Evolutionary conservation across 1,139 yeast genomes (phyloP).

Genomic region (Sugiyamaella xylanicola): DNA sequence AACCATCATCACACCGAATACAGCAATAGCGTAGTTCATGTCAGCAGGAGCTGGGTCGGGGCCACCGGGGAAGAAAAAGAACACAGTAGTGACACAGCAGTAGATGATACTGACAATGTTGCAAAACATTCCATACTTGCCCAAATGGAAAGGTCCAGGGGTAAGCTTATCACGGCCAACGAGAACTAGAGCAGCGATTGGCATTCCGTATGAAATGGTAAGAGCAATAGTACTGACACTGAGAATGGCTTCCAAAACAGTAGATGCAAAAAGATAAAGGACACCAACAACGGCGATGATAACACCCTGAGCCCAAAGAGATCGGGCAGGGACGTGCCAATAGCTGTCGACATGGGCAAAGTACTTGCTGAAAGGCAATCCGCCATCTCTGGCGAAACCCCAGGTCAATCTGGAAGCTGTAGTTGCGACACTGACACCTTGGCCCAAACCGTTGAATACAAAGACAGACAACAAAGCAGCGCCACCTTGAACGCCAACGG

Average conservation of each 20-base stretch:
- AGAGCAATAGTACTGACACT: conserved; percentile 79
- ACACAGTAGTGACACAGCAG: conserved; percentile 27
- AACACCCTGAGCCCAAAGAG: conserved; percentile 65
- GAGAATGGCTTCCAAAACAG: conserved; percentile 80
- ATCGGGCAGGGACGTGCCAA: conserved; percentile 66
- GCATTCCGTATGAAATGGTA: conserved; percentile 77
- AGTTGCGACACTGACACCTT: conserved; percentile 48
- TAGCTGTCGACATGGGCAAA: conserved; percentile 70
- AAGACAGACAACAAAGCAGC: conserved; percentile 28
- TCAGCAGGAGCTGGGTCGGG: conserved; percentile 24
- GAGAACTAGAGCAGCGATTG: conserved; percentile 62
- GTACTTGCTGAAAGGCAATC: conserved; percentile 62
- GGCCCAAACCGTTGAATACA: conserved; percentile 29
- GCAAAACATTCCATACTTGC: conserved; percentile 23
- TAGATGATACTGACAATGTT: conserved; percentile 27
- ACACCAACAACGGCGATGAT: conserved; percentile 63
- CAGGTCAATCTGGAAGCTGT: conserved; percentile 81
- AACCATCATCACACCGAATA: conserved; percentile 28
- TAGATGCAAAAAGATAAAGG: conserved; percentile 64
- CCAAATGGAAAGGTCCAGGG: conserved; percentile 27
- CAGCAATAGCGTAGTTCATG: conserved; percentile 31
- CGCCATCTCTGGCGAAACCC: conserved; percentile 84
- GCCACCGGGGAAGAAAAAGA: conserved; percentile 34
- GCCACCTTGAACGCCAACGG: conserved; percentile 71
- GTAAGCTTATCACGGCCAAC: conserved; percentile 50